These are phyloP conservation scores for Globisporangium radiosum DNA, from an alignment of 352 stramenopile genomes.

Conservation along the genomic window DNA sequence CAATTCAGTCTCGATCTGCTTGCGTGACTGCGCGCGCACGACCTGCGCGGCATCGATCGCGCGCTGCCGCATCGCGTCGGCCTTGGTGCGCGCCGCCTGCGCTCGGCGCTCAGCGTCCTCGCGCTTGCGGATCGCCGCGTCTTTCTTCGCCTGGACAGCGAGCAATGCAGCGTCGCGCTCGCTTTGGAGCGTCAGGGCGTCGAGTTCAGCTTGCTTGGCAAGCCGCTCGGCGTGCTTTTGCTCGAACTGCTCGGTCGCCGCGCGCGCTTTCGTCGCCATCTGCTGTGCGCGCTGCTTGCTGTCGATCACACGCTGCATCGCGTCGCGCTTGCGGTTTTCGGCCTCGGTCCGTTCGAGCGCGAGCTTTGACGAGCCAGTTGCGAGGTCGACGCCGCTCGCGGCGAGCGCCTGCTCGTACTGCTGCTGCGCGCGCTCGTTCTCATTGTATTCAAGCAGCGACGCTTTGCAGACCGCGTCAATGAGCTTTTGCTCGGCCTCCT, in stretches of 20 bases:
- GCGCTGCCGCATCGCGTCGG: constrained; percentile 51
- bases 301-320: constrained; percentile 73
- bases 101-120: constrained; percentile 65
- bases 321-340: constrained; percentile 52
- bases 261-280: constrained; percentile 55
- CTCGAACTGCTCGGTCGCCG: constrained; percentile 53
- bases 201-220: constrained; percentile 40
- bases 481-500: constrained; percentile 19
- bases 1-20: constrained; percentile 62
- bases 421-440: constrained; percentile 54
- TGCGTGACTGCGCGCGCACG: constrained; percentile 53
- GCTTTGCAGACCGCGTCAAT: constrained; percentile 73
- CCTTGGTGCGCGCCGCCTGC: constrained; percentile 43
- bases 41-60: constrained; percentile 63
- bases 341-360: constrained; percentile 26
- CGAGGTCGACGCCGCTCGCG: constrained; percentile 18
- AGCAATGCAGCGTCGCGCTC: constrained; percentile 36
- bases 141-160: constrained; percentile 47
- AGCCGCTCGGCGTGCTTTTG: constrained; percentile 50
- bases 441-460: constrained; percentile 69
- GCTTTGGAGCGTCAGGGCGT: constrained; percentile 31
- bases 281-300: constrained; percentile 52
- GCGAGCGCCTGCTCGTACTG: constrained; percentile 38
- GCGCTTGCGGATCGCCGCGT: constrained; percentile 54
- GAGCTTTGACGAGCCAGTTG: constrained; percentile 21